Evolutionary conservation across 164 flowering plant species (phyloP).

Genomic region (Berberis vulgaris): DNA sequence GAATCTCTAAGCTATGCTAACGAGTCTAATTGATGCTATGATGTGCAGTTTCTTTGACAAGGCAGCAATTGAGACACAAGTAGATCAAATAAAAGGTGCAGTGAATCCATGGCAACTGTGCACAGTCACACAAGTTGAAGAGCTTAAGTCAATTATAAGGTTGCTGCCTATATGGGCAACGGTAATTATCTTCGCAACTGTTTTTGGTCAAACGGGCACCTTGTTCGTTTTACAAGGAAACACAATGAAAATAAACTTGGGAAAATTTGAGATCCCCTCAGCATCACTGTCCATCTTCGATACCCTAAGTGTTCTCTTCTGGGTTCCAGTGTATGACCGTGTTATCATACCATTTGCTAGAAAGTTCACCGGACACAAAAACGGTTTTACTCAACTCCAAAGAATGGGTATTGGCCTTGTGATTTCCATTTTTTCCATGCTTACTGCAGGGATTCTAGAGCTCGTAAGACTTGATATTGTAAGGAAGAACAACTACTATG

Average conservation of each 20-base stretch:
- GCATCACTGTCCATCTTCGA: slow-evolving; percentile 55
- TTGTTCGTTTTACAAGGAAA: slow-evolving; percentile 54
- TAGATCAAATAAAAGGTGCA: slow-evolving; percentile 28
- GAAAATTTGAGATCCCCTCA: slow-evolving; percentile 41
- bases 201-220: slow-evolving; percentile 50
- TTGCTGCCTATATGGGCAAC: slow-evolving; percentile 65
- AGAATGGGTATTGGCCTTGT: slow-evolving; percentile 66
- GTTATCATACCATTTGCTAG: slow-evolving; percentile 44
- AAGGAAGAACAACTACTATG: slow-evolving; percentile 31
- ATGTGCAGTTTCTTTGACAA: slow-evolving; percentile 59
- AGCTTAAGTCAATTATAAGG: slow-evolving; percentile 47
- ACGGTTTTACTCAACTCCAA: slow-evolving; percentile 63
- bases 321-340: slow-evolving; percentile 52
- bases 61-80: slow-evolving; percentile 44
- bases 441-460: slow-evolving; percentile 45
- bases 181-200: slow-evolving; percentile 46
- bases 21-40: not conserved
- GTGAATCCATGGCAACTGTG: slow-evolving; percentile 56
- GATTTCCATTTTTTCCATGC: slow-evolving; percentile 51
- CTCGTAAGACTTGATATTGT: slow-evolving; percentile 33
- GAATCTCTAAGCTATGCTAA: too few relatives aligned
- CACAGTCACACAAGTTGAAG: slow-evolving; percentile 72
- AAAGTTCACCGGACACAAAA: slow-evolving; percentile 44
- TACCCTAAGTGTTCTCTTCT: slow-evolving; percentile 51
- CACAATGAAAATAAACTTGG: slow-evolving; percentile 36